Evolutionary conservation across 495 filamentous ascomycete species (phyloP), one percentile per base, ranked within the genome.

Genomic region (Neurospora sp.): DNA sequence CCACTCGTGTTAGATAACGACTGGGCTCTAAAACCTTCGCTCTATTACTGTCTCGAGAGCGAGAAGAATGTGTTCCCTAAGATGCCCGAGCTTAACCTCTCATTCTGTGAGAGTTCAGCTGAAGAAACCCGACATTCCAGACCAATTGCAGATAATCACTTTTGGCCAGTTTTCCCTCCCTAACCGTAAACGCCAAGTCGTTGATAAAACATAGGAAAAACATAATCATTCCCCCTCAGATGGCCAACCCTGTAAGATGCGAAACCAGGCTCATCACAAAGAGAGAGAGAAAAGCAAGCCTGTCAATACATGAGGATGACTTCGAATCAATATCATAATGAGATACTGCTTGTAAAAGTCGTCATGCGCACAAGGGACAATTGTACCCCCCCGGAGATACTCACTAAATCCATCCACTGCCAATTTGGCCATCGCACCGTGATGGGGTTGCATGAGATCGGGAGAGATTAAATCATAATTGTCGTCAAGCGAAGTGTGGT

Each of bases 401-500:
- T 69, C 72, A 68, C 41, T 73, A 77, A 73, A 74, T 74, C 71
- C 76, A 73, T 68, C 78, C 44, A 69, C 76, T 74, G 74, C 73
- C 53, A 59, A 46, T 69, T 68, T 53, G 70, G 70, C 74, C 44
- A 70, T 61, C 68, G 22, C 53, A 31, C 53, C 27, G 22, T 61
- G 53, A 61, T 61, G 53, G 53, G 53, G 22, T 71, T 46, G 71
- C 70, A 69, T 72, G 70, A 70, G 76, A 77, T 73, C 41, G 41
- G 70, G 70, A 76, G 74, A 73, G 77, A 77, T 80, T 79, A 78
- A 75, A 83, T 82, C 78, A 79, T 80, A 80, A 61, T 79, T 76
- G 78, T 74, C 77, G 78, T 75, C 77, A 77, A 73, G 22, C 73
- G 71, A 78, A 80, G 76, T 77, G 53, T 79, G 82, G 80, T 78